Conservation (phyloP, 352 stramenopile species). For the Phytophthora melonis region DNA sequence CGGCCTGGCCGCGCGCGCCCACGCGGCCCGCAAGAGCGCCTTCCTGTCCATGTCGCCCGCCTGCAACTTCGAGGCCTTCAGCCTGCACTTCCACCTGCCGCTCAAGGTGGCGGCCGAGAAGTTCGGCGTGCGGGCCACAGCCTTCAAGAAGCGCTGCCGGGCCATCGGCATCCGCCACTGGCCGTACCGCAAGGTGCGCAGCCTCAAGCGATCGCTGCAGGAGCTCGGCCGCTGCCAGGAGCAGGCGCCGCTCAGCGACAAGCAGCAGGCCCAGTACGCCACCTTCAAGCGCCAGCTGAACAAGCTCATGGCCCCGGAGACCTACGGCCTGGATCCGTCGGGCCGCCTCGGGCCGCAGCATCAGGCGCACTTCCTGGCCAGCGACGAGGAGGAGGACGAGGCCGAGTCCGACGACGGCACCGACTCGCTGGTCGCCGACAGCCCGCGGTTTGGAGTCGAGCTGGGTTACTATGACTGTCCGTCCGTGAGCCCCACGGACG, state of each 20-base stretch:
- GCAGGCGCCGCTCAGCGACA: conserved; percentile 64
- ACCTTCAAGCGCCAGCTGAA: conserved; percentile 75
- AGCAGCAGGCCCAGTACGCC: conserved; percentile 66
- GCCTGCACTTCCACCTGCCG: conserved; percentile 71
- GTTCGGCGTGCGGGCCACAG: conserved; percentile 76
- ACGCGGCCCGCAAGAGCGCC: conserved; percentile 53
- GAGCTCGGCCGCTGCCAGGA: conserved; percentile 71
- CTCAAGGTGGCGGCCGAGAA: conserved; percentile 78
- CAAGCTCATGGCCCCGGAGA: conserved; percentile 71
- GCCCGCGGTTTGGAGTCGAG: conserved; percentile 49
- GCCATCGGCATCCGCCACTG: conserved; percentile 80
- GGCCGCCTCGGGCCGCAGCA: conserved; percentile 45
- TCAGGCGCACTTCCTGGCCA: conserved; percentile 45
- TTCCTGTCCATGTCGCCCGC: conserved; percentile 62
- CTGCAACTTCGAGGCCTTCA: conserved; percentile 81
- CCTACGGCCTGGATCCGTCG: conserved; percentile 74
- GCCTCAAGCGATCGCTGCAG: conserved; percentile 70
- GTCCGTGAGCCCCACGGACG: conserved; percentile 58
- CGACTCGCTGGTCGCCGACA: conserved; percentile 57
- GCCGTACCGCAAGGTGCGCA: conserved; percentile 79
- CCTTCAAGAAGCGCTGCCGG: conserved; percentile 81
- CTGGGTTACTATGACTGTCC: conserved; percentile 55
- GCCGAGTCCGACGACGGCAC: conserved; percentile 66
- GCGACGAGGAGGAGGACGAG: conserved; percentile 56
- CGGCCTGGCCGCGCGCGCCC: conserved; percentile 35